phyloP scores from a whole-genome alignment of 352 stramenopile genomes.

The Thalassiosira pacifica region DNA sequence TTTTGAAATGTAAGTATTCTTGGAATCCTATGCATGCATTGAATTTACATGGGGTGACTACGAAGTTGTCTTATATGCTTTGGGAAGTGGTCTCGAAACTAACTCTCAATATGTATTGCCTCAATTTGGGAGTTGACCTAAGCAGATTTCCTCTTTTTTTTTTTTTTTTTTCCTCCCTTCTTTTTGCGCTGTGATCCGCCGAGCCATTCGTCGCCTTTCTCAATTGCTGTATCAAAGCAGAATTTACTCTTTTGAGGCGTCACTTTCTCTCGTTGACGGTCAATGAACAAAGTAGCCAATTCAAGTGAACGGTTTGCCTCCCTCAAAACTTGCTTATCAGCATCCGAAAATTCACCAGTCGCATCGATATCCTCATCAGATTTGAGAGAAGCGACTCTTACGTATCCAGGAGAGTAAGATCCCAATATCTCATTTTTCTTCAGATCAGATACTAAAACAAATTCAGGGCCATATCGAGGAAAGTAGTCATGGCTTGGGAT shows the following conservation, averaged over 20 bases:
- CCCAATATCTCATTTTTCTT: conserved; percentile 37
- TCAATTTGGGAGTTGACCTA: not conserved
- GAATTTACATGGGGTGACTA: too few species aligned
- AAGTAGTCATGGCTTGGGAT: conserved; percentile 87
- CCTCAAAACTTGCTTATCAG: conserved; percentile 22
- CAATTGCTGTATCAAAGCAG: not conserved
- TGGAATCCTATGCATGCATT: too few species aligned
- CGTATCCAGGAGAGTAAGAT: conserved; percentile 29
- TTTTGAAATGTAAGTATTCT: too few species aligned
- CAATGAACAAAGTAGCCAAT: conserved; percentile 43
- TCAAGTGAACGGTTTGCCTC: conserved; percentile 32
- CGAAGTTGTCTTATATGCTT: too few species aligned
- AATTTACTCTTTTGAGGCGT: not conserved
- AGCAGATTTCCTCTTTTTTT: conserved; percentile 30
- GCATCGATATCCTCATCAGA: not conserved
- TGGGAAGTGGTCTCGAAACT: too few species aligned
- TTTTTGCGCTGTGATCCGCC: conserved; percentile 5
- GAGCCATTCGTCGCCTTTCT: conserved; percentile 11
- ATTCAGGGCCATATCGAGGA: conserved; percentile 60
- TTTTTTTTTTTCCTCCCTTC: conserved; percentile 15
- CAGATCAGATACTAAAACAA: conserved; percentile 50
- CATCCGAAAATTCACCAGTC: conserved; percentile 1
- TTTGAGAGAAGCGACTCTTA: not conserved
- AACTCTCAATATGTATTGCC: too few species aligned
- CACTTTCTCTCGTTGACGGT: conserved; percentile 19